Evolutionary conservation across 2,329 filamentous ascomycete species (phyloP).

Genomic region (Volutella citrinella): DNA sequence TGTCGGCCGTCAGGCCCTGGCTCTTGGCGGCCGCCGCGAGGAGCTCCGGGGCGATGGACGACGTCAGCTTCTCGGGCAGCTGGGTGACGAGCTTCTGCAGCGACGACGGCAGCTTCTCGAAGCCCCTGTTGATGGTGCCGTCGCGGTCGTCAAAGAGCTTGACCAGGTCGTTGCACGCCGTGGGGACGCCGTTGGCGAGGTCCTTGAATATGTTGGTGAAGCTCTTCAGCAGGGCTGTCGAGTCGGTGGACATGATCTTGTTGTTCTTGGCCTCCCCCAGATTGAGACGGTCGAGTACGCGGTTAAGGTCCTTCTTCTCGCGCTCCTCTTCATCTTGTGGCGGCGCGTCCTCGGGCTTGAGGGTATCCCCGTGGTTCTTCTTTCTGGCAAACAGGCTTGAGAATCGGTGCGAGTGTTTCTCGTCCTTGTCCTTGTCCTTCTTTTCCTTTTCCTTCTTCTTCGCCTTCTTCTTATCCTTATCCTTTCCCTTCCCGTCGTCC

Average conservation of each 20-base stretch:
- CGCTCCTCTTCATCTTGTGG: slow-evolving; percentile 41
- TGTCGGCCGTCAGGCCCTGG: slow-evolving; percentile 59
- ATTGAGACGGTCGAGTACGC: slow-evolving; percentile 80
- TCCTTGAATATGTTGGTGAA: slow-evolving; percentile 94
- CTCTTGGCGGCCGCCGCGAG: slow-evolving; percentile 76
- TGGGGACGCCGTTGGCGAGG: slow-evolving; percentile 86
- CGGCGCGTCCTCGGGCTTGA: slow-evolving; percentile 36
- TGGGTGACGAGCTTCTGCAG: slow-evolving; percentile 84
- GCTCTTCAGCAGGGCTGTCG: slow-evolving; percentile 72
- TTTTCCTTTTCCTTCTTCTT: slow-evolving; percentile 34
- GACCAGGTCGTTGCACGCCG: slow-evolving; percentile 85
- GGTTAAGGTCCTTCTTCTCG: slow-evolving; percentile 69
- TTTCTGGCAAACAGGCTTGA: slow-evolving; percentile 34
- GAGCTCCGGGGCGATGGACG: slow-evolving; percentile 74
- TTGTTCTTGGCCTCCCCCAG: slow-evolving; percentile 82
- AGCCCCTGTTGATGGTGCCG: slow-evolving; percentile 56
- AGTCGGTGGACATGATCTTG: slow-evolving; percentile 78
- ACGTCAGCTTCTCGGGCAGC: slow-evolving; percentile 77
- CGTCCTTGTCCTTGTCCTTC: slow-evolving; percentile 25
- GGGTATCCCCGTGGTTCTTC: slow-evolving; percentile 38
- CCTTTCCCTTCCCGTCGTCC: slow-evolving; percentile 29
- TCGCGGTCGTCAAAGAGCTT: slow-evolving; percentile 59
- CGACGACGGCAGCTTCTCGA: slow-evolving; percentile 69
- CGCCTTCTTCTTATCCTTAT: slow-evolving; percentile 6
- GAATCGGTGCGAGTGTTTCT: slow-evolving; percentile 35